Conservation (phyloP, 23 red algal species). For the Gracilariopsis chorda region DNA sequence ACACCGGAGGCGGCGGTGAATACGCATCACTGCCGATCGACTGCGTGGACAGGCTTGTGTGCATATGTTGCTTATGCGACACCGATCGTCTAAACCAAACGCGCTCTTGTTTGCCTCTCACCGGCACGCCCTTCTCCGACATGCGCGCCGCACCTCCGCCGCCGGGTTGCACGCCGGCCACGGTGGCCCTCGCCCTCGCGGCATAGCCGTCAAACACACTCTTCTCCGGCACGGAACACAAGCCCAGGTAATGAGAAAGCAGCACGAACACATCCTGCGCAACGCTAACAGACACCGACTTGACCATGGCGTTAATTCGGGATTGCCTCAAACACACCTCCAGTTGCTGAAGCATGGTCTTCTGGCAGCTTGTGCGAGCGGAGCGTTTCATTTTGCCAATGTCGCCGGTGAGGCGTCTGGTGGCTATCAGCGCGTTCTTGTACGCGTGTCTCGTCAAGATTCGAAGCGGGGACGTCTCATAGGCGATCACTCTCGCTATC, state of each 20-base stretch:
- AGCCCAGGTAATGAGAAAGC: neutral
- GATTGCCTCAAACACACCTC: neutral
- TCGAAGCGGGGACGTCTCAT: neutral
- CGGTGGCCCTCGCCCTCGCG: too few species aligned
- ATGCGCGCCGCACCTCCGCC: neutral
- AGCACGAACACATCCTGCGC: slow-evolving; percentile 23
- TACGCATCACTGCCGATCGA: neutral
- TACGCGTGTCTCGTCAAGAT: neutral
- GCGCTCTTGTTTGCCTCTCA: neutral
- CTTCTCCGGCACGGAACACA: slow-evolving; percentile 11
- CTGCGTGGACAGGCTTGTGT: neutral
- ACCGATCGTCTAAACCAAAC: neutral
- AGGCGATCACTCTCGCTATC: neutral
- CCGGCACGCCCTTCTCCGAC: too few species aligned
- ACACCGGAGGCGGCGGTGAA: neutral
- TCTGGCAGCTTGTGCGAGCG: neutral
- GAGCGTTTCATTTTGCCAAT: neutral
- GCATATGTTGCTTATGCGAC: neutral
- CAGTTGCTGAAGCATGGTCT: neutral
- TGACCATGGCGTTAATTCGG: neutral
- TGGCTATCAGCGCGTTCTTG: slow-evolving; percentile 1
- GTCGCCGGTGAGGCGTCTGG: neutral
- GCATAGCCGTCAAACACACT: too few species aligned
- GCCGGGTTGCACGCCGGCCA: neutral
- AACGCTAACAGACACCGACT: neutral